Evolutionary conservation across 2,329 filamentous ascomycete genomes (phyloP).

Genomic region (Cytospora piceicola): DNA sequence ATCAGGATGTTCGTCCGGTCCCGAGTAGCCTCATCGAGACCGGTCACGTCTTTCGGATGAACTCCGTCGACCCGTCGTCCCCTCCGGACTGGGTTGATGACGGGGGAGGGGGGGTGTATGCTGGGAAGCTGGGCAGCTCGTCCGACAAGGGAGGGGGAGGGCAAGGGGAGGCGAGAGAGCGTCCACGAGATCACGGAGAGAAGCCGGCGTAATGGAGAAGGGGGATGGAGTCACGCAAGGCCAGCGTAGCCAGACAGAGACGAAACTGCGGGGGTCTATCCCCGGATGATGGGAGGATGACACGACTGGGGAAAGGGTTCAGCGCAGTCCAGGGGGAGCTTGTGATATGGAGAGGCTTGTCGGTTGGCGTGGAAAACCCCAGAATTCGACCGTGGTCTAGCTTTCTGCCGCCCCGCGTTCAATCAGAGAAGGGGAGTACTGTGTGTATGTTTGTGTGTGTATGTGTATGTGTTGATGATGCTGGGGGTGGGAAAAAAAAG

Average conservation of each 20-base stretch:
- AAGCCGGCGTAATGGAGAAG: slow-evolving; percentile 17
- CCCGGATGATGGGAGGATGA: slow-evolving; percentile 24
- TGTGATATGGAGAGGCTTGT: slow-evolving; percentile 7
- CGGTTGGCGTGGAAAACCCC: slow-evolving; percentile 14
- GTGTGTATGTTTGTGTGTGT: slow-evolving; percentile 1
- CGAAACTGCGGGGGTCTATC: slow-evolving; percentile 15
- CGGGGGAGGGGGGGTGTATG: slow-evolving; percentile 4
- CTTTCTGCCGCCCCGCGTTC: slow-evolving; percentile 18
- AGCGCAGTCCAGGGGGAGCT: slow-evolving; percentile 1
- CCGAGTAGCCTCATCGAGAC: slow-evolving; percentile 17
- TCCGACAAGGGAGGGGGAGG: slow-evolving; percentile 1
- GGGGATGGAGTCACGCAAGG: neutral
- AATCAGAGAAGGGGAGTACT: neutral
- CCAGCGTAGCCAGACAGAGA: slow-evolving; percentile 6
- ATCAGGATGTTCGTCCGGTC: slow-evolving; percentile 12
- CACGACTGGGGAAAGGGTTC: slow-evolving; percentile 17
- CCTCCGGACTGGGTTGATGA: neutral
- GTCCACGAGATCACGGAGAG: slow-evolving; percentile 24
- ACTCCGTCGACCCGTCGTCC: slow-evolving; percentile 18
- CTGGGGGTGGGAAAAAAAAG: slow-evolving; percentile 13
- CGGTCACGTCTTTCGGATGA: slow-evolving; percentile 23
- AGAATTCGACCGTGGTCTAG: slow-evolving; percentile 26
- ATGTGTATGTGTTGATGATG: slow-evolving; percentile 8
- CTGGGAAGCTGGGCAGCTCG: slow-evolving; percentile 1
- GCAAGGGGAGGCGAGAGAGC: slow-evolving; percentile 8